phyloP scores from a whole-genome alignment of 1,284 basidiomycete genomes.

The Ceratobasidium sp. region DNA sequence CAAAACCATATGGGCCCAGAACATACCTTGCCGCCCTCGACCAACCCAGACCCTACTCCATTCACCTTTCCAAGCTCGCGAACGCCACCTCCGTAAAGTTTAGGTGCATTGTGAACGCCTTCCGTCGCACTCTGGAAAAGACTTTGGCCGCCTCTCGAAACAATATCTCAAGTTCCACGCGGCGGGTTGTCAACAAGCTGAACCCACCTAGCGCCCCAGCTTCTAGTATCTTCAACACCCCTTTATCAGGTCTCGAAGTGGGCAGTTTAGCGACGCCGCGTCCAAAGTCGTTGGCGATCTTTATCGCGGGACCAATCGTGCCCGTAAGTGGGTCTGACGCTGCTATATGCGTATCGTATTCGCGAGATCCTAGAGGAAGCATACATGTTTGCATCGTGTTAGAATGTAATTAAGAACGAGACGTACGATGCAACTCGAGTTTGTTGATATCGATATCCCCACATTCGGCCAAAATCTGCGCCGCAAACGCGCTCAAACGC shows the following conservation, averaged over 20 bases:
- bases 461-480: constrained; percentile 65
- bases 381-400: not conserved
- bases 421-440: constrained; percentile 65
- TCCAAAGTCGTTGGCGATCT: constrained; percentile 2
- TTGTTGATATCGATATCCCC: constrained; percentile 61
- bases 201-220: constrained; percentile 59
- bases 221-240: constrained; percentile 62
- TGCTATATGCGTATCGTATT: constrained; percentile 63
- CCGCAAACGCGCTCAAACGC: constrained; percentile 68
- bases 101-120: constrained; percentile 64
- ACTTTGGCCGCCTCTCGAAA: constrained; percentile 60
- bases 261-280: constrained; percentile 15
- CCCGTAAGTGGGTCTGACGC: constrained; percentile 63
- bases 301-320: constrained; percentile 9
- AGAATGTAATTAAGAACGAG: not conserved
- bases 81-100: constrained; percentile 62
- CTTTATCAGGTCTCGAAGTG: constrained; percentile 58
- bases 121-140: constrained; percentile 62
- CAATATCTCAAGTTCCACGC: constrained; percentile 24
- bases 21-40: constrained; percentile 62
- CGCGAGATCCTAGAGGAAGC: constrained; percentile 63
- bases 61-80: constrained; percentile 61
- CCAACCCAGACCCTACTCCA: constrained; percentile 62
- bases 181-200: not conserved
- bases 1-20: not conserved